Evolutionary conservation across 345 rosid species (phyloP), one percentile per base, ranked within the genome.

Genomic region (Pugionium cornutum): DNA sequence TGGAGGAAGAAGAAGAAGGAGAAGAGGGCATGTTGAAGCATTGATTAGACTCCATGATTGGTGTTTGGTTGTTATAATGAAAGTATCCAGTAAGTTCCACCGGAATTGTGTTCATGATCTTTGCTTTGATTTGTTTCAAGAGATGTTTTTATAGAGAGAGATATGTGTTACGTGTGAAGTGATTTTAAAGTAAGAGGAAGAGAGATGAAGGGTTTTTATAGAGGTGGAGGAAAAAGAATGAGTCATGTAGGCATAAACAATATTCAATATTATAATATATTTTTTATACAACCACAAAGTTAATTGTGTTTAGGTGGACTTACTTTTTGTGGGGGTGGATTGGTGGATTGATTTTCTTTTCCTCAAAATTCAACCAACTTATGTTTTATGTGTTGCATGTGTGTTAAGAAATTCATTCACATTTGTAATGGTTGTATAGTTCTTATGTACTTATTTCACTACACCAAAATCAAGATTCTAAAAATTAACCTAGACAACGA

Each of bases 21-120:
- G 82, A 82, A 71, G 72, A 75, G 39, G 70, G 55, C 76, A 73
- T 55, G 61, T 72, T 77, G 36, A 83, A 76, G 69, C 79, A 79
- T 32, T 76, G 18, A 18, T 18, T 61, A 0, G 83, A 41, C 59
- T 67, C 68, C 48, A 62, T 67, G 59, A 2, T 62, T 48, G 46
- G 30, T 53, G 64, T 59, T 36, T 73, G 61, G 39, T 59, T 66
- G 46, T 59, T 62, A 28, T 72, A 71, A 4, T 82, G 84, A 65
- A 77, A 67, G 47, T 67, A 64, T 53, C 85, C 89, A 5, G 81
- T 64, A 62, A 86, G 37, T 48, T 89, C 86, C 6, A 67, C 82
- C 33, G 84, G 81, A 78, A 78, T 58, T 81, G 86, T 84, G 80
- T 77, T 67, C 77, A 67, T 73, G 50, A 66, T 60, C 9, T 47